phyloP scores from a whole-genome alignment of 75 land plant genomes.

The Ceratopteris richardii region DNA sequence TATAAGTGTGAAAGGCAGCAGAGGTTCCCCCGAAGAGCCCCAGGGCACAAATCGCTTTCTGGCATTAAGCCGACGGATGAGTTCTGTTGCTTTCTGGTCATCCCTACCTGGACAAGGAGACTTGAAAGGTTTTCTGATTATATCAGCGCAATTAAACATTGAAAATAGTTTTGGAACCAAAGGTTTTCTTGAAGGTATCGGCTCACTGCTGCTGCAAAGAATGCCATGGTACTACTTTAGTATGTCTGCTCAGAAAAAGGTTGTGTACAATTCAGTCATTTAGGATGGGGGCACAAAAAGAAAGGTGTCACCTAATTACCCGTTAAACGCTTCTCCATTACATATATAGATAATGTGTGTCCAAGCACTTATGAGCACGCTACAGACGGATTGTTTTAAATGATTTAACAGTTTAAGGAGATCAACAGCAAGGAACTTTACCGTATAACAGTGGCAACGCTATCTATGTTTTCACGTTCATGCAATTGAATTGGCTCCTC shows the following conservation, averaged over 20 bases:
- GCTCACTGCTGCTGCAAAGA: slow-evolving; percentile 52
- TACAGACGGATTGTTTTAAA: background rate
- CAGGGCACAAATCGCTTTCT: slow-evolving; percentile 93
- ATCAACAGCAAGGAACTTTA: too few relatives aligned
- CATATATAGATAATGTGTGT: background rate
- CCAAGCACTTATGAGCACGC: background rate
- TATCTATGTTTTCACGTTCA: too few relatives aligned
- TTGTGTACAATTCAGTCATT: too few relatives aligned
- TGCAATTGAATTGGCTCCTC: too few relatives aligned
- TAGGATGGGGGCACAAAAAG: background rate
- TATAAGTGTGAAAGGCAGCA: slow-evolving; percentile 29
- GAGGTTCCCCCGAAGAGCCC: slow-evolving; percentile 52
- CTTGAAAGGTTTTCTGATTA: slow-evolving; percentile 81
- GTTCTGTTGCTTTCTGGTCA: slow-evolving; percentile 41
- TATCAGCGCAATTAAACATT: slow-evolving; percentile 64
- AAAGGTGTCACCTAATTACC: background rate
- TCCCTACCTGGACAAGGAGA: slow-evolving; percentile 61
- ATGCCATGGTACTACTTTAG: background rate
- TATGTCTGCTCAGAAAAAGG: background rate
- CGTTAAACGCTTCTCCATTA: background rate
- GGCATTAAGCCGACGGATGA: slow-evolving; percentile 68
- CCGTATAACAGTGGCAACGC: too few relatives aligned
- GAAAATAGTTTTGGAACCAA: slow-evolving; percentile 78
- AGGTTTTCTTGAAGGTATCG: slow-evolving; percentile 74
- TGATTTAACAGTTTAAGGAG: too few relatives aligned